Percentiles rank a stretch among this genome's conserved stretches.
Conservation (phyloP, 768 basidiomycete genomes). For the Artomyces pyxidatus region DNA sequence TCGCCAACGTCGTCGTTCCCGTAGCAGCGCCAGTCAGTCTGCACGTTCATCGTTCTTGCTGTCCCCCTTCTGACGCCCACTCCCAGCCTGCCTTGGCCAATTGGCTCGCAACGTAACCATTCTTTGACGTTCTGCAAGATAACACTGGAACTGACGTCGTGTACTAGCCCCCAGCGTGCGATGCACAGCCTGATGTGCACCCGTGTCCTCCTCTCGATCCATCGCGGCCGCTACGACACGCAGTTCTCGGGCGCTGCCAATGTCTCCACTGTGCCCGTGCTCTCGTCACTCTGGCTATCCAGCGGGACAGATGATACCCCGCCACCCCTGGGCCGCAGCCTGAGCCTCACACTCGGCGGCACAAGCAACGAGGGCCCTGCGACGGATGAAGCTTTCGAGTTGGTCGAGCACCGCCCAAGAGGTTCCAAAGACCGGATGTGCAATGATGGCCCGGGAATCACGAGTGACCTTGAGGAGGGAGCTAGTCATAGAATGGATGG, state of each 20-base stretch:
- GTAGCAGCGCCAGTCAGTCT: constrained; percentile 28
- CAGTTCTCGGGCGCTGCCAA: not conserved
- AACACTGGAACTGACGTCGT: no score
- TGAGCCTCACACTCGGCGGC: not conserved
- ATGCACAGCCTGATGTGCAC: constrained; percentile 36
- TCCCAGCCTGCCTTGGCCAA: constrained; percentile 29
- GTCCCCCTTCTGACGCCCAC: not conserved
- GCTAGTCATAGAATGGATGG: no score
- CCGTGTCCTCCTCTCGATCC: constrained; percentile 34
- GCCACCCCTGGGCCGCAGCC: not conserved
- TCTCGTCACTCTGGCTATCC: not conserved
- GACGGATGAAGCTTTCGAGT: not conserved
- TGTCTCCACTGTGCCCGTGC: not conserved
- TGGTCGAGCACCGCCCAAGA: no score
- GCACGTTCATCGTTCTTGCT: not conserved
- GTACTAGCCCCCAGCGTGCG: constrained; percentile 33
- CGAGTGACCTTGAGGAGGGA: no score
- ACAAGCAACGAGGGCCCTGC: not conserved
- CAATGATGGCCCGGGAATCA: no score
- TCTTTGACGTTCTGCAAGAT: no score
- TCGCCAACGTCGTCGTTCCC: constrained; percentile 34
- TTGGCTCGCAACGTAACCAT: constrained; percentile 37
- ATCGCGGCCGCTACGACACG: constrained; percentile 20
- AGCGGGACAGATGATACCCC: not conserved
- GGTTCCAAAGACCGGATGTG: no score